Evolutionary conservation across 768 basidiomycete genomes (phyloP), one percentile per base, ranked within the genome.

Genomic region (Lactarius sp.): DNA sequence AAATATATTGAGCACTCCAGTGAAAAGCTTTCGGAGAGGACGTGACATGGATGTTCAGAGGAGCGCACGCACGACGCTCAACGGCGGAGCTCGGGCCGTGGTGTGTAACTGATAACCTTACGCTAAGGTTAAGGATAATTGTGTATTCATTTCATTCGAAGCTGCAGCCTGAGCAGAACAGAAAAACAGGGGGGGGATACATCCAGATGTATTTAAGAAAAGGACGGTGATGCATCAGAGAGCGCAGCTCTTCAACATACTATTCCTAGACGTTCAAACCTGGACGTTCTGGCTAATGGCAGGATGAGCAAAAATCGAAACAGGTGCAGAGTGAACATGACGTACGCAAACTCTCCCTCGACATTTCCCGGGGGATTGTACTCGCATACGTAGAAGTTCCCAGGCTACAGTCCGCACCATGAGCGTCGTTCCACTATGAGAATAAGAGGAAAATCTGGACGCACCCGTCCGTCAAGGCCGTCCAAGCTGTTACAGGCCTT

Each of bases 331-430:
- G 41, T 3, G 44, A 9, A 59, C n/a, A 34, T 39, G 13, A 81
- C 85, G 68, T 73, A 86, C 86, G 73, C 72, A 68, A 87, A 88
- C 59, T 80, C 67, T 37, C 86, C 86, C 22, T 79, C 77, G 68
- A 90, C 77, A 72, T 90, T 90, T 51, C 88, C 88, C 49, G 79
- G 77, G 12, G 79, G 77, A 37, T 73, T 80, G 71, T 90, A 89
- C 75, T 90, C 86, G 76, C 88, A 90, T 34, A 88, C 87, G 68
- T 77, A 81, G 74, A 73, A 88, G 51, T 82, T 77, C 22, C 85
- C 83, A 60, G 71, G 69, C 85, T 87, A 68, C 9, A 61, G 54
- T 41, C 46, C 3, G 66, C 31, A 22, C 22, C 34, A 55, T 65
- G 18, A 66, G 33, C 22, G 22, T 37, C 54, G 1, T 46, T 60